Conservation (phyloP, 768 basidiomycete genomes). For the Daedaleopsis sinensis region DNA sequence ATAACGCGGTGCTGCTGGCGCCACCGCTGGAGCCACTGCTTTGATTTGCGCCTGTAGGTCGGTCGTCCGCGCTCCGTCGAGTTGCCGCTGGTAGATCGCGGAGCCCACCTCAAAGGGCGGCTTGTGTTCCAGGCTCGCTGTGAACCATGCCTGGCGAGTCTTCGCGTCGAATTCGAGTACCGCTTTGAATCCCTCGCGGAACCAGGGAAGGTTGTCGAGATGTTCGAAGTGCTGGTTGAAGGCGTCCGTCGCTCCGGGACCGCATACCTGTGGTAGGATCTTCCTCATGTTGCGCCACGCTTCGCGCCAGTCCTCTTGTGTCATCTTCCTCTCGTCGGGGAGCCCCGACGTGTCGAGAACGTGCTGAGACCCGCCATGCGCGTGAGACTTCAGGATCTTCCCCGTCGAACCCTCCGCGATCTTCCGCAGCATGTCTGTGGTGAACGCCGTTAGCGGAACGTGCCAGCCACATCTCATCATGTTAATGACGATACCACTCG, state of each 20-base stretch:
- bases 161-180: slow-evolving; percentile 1
- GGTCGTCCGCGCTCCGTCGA: neutral
- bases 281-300: neutral
- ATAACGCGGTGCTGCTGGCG: too few species aligned
- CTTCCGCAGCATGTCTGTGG: neutral
- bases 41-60: neutral
- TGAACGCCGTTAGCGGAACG: slow-evolving; percentile 1
- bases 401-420: neutral
- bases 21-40: too few species aligned
- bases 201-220: neutral
- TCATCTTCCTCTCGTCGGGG: neutral
- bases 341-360: neutral
- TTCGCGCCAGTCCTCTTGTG: neutral
- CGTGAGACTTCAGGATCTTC: neutral
- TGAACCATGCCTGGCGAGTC: neutral
- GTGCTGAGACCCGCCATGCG: neutral
- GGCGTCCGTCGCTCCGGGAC: neutral
- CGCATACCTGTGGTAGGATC: neutral
- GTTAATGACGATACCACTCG: neutral
- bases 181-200: neutral
- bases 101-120: neutral
- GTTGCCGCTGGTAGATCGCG: neutral
- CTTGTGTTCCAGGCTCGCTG: neutral
- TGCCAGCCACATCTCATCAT: neutral
- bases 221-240: neutral